Evolutionary conservation across 2,329 filamentous ascomycete genomes (phyloP), one percentile per base, ranked within the genome.

Genomic region (Rhinocladiella similis): DNA sequence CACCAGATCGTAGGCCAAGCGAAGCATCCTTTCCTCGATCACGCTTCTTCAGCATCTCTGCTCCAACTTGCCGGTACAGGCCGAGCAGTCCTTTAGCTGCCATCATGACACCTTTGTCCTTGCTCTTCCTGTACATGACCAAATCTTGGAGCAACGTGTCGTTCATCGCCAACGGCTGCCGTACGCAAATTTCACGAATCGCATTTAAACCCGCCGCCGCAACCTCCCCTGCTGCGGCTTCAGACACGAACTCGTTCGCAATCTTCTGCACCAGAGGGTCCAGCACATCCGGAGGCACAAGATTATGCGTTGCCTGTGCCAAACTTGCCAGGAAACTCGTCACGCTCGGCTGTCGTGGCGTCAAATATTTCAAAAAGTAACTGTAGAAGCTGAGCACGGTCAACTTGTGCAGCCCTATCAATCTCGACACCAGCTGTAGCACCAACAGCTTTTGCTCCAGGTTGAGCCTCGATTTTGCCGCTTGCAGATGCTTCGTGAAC

Each of bases 91-190:
- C 93, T 72, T 94, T 93, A 13, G 93, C 91, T 6, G 94, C 94
- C 94, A 99, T 97, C 83, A 96, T 92, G n/a, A 94, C 90, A 57
- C 93, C 92, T 78, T 97, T 99, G 70, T 99, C 94, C 71, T 99
- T 99, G 70, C 90, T 96, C 79, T 95, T 96, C 59, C 90, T 85
- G 75, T 99, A 97, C 78, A 94, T 89, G 9, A 97, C 91, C 50
- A 99, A 76, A 78, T 99, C 94, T 72, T 99, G 93, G 27, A 99
- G 77, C n/a, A 99, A 76, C 0, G 92, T 96, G 63, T 97, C 92
- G 50, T 86, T 91, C 89, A 99, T 97, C 5, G 92, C 92, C n/a
- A 97, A 78, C 1, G 94, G 93, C 69, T 99, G 94, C 62, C 94
- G 83, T 2, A 87, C 88, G 72, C 93, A 97, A 22, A 99, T 90